A percentile compares a stretch with the other conserved stretches of the same genome.
Conservation (phyloP, 441 rosid species). For the Euphorbia celastroides region DNA sequence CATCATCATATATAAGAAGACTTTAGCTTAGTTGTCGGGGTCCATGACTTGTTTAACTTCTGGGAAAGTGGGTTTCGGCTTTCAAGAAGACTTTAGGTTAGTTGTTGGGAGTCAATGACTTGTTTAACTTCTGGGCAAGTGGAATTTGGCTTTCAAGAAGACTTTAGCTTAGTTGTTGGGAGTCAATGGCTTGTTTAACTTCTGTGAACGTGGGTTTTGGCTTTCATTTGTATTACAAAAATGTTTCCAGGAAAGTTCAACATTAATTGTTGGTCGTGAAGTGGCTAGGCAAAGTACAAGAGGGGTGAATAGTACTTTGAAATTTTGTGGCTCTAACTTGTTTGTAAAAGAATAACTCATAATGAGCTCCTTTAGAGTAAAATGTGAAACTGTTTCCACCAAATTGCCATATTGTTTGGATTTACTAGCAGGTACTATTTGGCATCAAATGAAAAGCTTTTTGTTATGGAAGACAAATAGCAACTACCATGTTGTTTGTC, state of each 20-base stretch:
- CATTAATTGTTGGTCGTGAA: no score
- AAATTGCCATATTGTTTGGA: background rate
- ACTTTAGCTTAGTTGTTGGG: background rate
- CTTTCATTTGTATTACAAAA: background rate
- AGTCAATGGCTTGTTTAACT: background rate
- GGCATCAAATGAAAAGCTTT: background rate
- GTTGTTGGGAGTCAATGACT: no score
- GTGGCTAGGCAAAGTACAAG: no score
- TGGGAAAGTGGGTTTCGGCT: no score
- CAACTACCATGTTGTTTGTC: no score
- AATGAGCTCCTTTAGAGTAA: background rate
- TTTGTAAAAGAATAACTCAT: background rate
- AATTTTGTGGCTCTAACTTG: constrained; percentile 2
- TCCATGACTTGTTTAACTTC: no score
- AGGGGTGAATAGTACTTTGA: no score
- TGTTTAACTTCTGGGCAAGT: no score
- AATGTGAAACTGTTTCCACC: background rate
- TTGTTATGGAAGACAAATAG: background rate
- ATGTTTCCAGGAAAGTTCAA: background rate
- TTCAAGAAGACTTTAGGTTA: no score
- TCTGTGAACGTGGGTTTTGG: background rate
- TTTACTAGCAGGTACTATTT: background rate
- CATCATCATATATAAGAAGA: background rate
- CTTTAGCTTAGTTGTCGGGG: no score
- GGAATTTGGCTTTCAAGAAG: background rate